Base-by-base conservation (phyloP, 1,139 yeast genomes). In the Arxiozyma slooffiae region DNA sequence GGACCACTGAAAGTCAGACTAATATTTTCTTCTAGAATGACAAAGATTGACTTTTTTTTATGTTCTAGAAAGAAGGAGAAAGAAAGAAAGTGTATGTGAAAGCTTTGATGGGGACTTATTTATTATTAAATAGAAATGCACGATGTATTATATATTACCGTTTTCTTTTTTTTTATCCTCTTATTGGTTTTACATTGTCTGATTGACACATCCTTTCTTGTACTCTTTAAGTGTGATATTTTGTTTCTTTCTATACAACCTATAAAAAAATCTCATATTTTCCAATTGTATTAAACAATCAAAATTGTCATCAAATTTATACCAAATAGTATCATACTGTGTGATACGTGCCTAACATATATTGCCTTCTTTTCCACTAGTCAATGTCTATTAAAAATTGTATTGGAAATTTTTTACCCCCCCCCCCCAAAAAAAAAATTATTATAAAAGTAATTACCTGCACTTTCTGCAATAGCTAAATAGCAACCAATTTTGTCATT, bases 371-470 rank as follows among this genome's bases (percentile, higher is more conserved):
- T 68, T 72, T 0, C 76, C 77, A 72, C 65, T 66, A 56, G 73
- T 79, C 74, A 47, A 84, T 85, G 61, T 88, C 95, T 8, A 88
- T 73, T 47, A 88, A 71, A 59, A 84, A 86, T 58, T 86, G 90
- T 1, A 88, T 83, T 0, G 96, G 96, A 68, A 88, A 88, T 56
- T 72, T 77, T 62, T 82, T 85, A 30, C 79, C 68, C 1, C 96
- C 96, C n/a, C n/a, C n/a, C n/a, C n/a, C n/a, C n/a, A n/a, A n/a
- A n/a, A n/a, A n/a, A n/a, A 38, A 88, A 75, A 1, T 80, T 77
- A 44, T 88, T 84, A 60, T 86, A 83, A 1, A 95, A 85, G 66
- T 82, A 88, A 4, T 95, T 85, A 0, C 96, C 96, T 0, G 96
- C 96, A 68, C 94, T 83, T 61, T 88, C 96, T 1, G 87, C 80